These are phyloP conservation scores for Serendipita sp. DNA, from an alignment of 768 basidiomycete species.

Conservation along the genomic window DNA sequence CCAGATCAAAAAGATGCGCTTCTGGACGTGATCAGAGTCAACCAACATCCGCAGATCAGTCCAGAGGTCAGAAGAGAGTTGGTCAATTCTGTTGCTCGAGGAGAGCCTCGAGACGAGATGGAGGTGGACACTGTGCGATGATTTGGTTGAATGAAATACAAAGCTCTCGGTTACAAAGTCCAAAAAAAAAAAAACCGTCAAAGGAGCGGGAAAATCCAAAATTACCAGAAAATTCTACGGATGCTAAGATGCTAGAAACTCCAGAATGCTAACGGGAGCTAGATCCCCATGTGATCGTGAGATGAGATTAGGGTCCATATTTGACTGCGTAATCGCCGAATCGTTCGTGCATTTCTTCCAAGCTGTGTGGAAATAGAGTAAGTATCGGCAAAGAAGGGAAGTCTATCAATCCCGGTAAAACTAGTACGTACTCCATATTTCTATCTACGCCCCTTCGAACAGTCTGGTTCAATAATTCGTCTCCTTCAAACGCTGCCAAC, in stretches of 20 bases:
- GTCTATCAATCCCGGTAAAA: not conserved
- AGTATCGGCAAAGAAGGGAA: too few relatives aligned
- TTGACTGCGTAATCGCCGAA: not conserved
- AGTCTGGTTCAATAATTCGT: not conserved
- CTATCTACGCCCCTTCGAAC: not conserved
- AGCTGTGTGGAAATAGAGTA: too few relatives aligned
- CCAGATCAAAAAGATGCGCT: conserved; percentile 96
- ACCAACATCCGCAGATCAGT: conserved; percentile 76
- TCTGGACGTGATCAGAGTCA: conserved; percentile 78
- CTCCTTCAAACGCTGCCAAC: conserved; percentile 3
- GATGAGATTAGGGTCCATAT: not conserved
- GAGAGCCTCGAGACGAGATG: conserved; percentile 37
- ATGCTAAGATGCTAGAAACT: too few relatives aligned
- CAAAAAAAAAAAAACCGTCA: too few relatives aligned
- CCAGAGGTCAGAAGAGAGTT: conserved; percentile 84
- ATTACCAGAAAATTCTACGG: too few relatives aligned
- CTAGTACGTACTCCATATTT: not conserved
- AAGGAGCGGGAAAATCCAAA: too few relatives aligned
- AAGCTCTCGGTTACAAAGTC: too few relatives aligned
- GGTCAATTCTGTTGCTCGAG: conserved; percentile 71
- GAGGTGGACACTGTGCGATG: not conserved
- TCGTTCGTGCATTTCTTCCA: not conserved
- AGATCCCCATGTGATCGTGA: too few relatives aligned
- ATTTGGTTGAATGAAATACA: too few relatives aligned
- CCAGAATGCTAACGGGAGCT: too few relatives aligned